phyloP scores from a whole-genome alignment of 495 filamentous ascomycete genomes.

The Daldinia decipiens region DNA sequence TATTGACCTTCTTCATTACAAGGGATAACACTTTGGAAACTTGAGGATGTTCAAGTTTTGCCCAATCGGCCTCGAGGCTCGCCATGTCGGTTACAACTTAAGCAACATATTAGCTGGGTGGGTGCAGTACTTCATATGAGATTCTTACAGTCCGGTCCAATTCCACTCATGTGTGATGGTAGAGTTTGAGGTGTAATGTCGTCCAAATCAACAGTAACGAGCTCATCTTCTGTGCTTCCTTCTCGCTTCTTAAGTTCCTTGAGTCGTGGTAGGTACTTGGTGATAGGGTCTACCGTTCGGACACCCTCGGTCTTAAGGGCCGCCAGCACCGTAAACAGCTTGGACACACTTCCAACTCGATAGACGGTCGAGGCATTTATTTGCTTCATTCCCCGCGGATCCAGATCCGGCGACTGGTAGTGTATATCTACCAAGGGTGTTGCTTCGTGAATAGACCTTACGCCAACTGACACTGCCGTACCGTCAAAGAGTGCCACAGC shows the following conservation, averaged over 20 bases:
- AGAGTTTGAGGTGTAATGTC: slow-evolving; percentile 60
- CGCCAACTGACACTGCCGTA: slow-evolving; percentile 27
- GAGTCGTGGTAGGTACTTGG: slow-evolving; percentile 54
- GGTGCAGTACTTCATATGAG: background rate
- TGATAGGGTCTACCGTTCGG: slow-evolving; percentile 55
- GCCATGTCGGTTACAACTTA: slow-evolving; percentile 43
- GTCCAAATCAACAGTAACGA: slow-evolving; percentile 55
- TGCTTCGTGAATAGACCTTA: slow-evolving; percentile 31
- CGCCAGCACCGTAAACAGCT: slow-evolving; percentile 55
- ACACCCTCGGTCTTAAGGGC: slow-evolving; percentile 48
- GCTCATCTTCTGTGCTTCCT: slow-evolving; percentile 9
- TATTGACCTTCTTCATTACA: background rate
- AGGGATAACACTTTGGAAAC: background rate
- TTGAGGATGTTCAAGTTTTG: slow-evolving; percentile 42
- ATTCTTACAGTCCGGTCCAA: slow-evolving; percentile 38
- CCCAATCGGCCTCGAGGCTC: slow-evolving; percentile 30
- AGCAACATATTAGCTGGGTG: background rate
- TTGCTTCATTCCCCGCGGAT: slow-evolving; percentile 39
- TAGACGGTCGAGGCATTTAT: slow-evolving; percentile 58
- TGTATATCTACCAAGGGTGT: slow-evolving; percentile 17
- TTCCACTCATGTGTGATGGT: slow-evolving; percentile 57
- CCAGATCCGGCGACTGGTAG: slow-evolving; percentile 25
- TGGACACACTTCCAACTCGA: slow-evolving; percentile 58
- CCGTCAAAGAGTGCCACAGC: slow-evolving; percentile 13
- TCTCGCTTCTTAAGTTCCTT: slow-evolving; percentile 25